phyloP scores from a whole-genome alignment of 345 rosid species.

The Hirschfeldia incana region DNA sequence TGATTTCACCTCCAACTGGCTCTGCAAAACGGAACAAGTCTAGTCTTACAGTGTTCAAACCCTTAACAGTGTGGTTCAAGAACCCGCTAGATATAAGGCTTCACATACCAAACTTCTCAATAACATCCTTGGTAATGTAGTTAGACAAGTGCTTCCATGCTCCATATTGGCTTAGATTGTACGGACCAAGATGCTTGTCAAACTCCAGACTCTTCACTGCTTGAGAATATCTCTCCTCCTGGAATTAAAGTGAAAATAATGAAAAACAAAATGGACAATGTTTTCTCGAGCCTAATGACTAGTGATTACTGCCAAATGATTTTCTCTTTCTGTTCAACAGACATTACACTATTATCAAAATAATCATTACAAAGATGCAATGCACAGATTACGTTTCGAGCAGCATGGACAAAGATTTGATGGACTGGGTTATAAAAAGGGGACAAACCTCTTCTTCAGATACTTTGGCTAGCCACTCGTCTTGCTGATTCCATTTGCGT shows the following conservation, averaged over 20 bases:
- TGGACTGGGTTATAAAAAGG: not conserved
- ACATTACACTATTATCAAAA: not conserved
- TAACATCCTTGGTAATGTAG: slow-evolving; percentile 55
- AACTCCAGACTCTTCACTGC: slow-evolving; percentile 76
- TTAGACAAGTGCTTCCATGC: slow-evolving; percentile 76
- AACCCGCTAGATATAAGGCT: not conserved
- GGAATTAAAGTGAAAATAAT: not conserved
- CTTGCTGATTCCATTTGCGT: slow-evolving; percentile 72
- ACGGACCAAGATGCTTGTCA: slow-evolving; percentile 80
- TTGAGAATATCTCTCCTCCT: slow-evolving; percentile 77
- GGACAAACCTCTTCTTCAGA: slow-evolving; percentile 80
- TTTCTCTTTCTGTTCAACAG: not conserved
- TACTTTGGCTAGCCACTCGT: slow-evolving; percentile 62
- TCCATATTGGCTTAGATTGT: slow-evolving; percentile 59
- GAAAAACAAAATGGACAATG: not conserved
- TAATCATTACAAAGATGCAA: not conserved
- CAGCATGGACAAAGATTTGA: not conserved
- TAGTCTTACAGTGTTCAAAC: not conserved
- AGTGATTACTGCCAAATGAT: not conserved
- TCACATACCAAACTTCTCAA: slow-evolving; percentile 65
- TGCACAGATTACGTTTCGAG: not conserved
- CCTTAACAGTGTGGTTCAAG: not conserved
- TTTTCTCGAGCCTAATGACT: not conserved
- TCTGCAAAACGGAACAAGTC: slow-evolving; percentile 45
- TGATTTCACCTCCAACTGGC: slow-evolving; percentile 92